Evolutionary conservation across 1,284 basidiomycete genomes (phyloP).

Genomic region (Cystobasidium slooffiae): DNA sequence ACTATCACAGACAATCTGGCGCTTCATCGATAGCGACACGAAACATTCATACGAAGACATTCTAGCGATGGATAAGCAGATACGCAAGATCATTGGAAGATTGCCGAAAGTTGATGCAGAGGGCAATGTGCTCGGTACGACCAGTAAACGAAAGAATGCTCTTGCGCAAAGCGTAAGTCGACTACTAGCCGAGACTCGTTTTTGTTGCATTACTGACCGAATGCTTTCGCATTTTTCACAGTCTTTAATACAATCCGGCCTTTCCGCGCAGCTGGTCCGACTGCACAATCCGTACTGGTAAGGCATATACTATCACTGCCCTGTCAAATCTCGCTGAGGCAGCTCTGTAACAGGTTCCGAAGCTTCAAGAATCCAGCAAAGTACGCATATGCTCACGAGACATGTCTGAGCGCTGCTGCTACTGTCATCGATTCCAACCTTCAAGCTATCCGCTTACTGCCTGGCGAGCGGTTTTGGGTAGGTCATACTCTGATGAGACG

Average conservation of each 20-base stretch:
- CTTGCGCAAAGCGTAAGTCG: conserved; percentile 8
- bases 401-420: conserved; percentile 25
- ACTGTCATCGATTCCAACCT: conserved; percentile 18
- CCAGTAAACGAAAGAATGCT: conserved; percentile 1
- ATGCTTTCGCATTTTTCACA: background rate
- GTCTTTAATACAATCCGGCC: conserved; percentile 24
- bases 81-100: conserved; percentile 17
- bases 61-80: conserved; percentile 15
- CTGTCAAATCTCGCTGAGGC: background rate
- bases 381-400: conserved; percentile 13
- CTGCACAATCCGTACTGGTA: conserved; percentile 28
- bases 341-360: background rate
- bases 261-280: conserved; percentile 23
- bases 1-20: conserved; percentile 1
- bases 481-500: background rate
- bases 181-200: background rate
- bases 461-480: conserved; percentile 32
- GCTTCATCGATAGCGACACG: conserved; percentile 33
- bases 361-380: conserved; percentile 32
- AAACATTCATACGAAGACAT: conserved; percentile 33
- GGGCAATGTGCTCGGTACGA: background rate
- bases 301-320: background rate
- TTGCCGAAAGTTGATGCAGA: conserved; percentile 11
- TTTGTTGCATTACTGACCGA: background rate
- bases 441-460: background rate